These are phyloP conservation scores for Globisporangium emineosum DNA, from an alignment of 352 stramenopile genomes.

Conservation along the genomic window DNA sequence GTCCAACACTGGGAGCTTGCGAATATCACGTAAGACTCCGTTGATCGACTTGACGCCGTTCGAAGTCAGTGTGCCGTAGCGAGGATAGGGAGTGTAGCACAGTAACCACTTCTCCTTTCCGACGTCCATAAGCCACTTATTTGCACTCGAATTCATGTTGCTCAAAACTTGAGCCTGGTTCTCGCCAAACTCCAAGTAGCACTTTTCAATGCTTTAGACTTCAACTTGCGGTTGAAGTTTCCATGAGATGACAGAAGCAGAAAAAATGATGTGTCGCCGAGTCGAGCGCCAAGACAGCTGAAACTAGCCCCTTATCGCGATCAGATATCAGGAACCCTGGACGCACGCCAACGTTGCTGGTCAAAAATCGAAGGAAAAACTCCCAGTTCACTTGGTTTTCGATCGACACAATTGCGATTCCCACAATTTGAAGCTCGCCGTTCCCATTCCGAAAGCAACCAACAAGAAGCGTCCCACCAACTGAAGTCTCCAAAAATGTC, in stretches of 20 bases:
- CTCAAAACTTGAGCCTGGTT: no score
- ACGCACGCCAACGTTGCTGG: background rate
- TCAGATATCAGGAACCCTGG: constrained; percentile 2
- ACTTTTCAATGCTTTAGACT: no score
- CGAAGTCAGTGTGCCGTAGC: no score
- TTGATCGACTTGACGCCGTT: no score
- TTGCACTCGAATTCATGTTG: no score
- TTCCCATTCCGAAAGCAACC: background rate
- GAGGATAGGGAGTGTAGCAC: no score
- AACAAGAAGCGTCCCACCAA: background rate
- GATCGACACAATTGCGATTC: background rate
- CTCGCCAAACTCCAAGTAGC: no score
- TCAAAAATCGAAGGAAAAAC: background rate
- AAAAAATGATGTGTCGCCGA: background rate
- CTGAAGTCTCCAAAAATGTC: background rate
- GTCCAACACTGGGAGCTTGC: no score
- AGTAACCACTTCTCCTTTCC: no score
- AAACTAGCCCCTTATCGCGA: background rate
- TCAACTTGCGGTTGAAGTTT: no score
- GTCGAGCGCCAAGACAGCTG: background rate
- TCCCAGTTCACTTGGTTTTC: constrained; percentile 4
- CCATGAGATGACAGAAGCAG: background rate
- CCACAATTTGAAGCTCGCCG: constrained; percentile 1
- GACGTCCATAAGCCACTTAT: no score
- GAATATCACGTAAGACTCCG: no score